These are phyloP conservation scores for Polymyxa betae DNA, from an alignment of 208 protist genomes.

Conservation along the genomic window DNA sequence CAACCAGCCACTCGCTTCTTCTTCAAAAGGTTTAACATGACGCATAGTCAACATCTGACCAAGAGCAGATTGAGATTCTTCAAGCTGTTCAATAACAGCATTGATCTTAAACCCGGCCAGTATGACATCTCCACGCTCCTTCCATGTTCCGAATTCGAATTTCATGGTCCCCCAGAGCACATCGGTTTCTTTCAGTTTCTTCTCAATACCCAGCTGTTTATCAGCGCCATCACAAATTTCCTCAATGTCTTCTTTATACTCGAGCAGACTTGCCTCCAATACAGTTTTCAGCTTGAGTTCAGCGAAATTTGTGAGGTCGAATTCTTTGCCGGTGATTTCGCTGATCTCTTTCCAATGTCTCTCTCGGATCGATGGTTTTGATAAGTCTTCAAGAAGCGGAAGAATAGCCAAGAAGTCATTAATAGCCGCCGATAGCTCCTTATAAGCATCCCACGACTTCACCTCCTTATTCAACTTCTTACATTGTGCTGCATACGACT, in stretches of 20 bases:
- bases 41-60: constrained; percentile 71
- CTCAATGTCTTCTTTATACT: constrained; percentile 77
- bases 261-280: constrained; percentile 72
- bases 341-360: constrained; percentile 80
- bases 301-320: constrained; percentile 66
- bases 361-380: constrained; percentile 71
- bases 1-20: constrained; percentile 74
- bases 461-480: constrained; percentile 71
- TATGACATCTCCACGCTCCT: constrained; percentile 74
- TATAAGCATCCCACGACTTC: constrained; percentile 76
- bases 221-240: constrained; percentile 78
- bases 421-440: constrained; percentile 76
- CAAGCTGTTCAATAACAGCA: constrained; percentile 74
- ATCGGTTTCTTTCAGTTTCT: constrained; percentile 71
- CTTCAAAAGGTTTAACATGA: constrained; percentile 77
- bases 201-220: constrained; percentile 78
- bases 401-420: constrained; percentile 79
- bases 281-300: constrained; percentile 76
- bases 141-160: constrained; percentile 75
- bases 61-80: constrained; percentile 79
- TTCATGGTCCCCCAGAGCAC: constrained; percentile 68
- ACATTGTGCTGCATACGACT: constrained; percentile 69
- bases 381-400: constrained; percentile 74
- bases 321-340: constrained; percentile 65
- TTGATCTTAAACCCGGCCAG: constrained; percentile 70